Base-by-base conservation (phyloP, 2,329 filamentous ascomycete genomes). In the Colletotrichum theobromicola region DNA sequence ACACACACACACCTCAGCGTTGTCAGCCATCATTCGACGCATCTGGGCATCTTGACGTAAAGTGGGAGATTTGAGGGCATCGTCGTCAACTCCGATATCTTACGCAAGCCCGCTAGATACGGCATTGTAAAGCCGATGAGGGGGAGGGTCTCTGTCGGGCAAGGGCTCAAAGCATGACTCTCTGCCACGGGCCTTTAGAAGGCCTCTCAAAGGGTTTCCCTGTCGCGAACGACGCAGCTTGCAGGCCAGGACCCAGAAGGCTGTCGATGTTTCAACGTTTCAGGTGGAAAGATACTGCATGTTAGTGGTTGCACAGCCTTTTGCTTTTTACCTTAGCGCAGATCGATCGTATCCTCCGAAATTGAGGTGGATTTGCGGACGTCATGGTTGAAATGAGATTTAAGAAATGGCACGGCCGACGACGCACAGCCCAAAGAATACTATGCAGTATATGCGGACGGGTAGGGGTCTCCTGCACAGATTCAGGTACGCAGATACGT, bases 291-390 rank as follows among this genome's bases (percentile, higher is more conserved):
- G 68, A 60, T 68, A 24, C 65, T 68, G 65, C 55, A 30, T 68
- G 13, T 63, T 32, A 57, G 68, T 72, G 68, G 55, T 37, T 69
- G 46, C 62, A 55, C 60, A 57, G 61, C 53, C 71, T 61, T 42
- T 65, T 66, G 61, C 53, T 74, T 75, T 67, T 63, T n/a, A 21
- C 68, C 30, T 57, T 72, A 72, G 72, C 63, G 57, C 63, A 75
- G 72, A 75, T 75, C 72, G 72, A 72, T 75, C 72, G 67, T 74
- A 74, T 55, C 67, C 55, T 74, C 72, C 72, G 72, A 75, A 67
- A 75, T 75, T 75, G 62, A 34, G 62, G 72, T 75, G 72, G 68
- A 67, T 67, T 61, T 67, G 62, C 24, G 68, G 68, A 72, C 72
- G 68, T 74, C 72, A 74, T 72, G 72, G 37, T 68, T 55, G 62